Conservation (phyloP, 1,139 yeast species). For the Scheffersomyces cryptocercus region DNA sequence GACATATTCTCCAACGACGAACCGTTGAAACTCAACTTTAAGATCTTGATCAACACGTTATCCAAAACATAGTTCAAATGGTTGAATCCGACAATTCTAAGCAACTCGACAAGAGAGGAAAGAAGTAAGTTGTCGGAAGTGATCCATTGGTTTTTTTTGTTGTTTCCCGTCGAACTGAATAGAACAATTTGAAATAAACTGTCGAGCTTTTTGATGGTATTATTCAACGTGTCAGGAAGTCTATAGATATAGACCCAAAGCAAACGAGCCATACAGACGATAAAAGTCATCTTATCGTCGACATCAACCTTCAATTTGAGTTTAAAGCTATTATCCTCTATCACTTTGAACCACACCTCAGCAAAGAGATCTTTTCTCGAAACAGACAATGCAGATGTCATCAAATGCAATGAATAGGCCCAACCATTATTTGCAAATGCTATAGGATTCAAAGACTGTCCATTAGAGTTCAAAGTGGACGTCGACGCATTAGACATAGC, state of each 20-base stretch:
- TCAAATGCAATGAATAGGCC: slow-evolving; percentile 69
- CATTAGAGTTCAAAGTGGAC: slow-evolving; percentile 2
- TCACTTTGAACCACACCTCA: slow-evolving; percentile 68
- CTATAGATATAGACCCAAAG: slow-evolving; percentile 90
- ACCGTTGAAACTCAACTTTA: slow-evolving; percentile 59
- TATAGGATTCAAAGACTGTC: not conserved
- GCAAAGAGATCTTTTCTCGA: slow-evolving; percentile 78
- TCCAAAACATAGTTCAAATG: slow-evolving; percentile 81
- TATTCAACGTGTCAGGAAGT: slow-evolving; percentile 83
- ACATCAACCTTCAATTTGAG: slow-evolving; percentile 43
- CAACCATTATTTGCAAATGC: slow-evolving; percentile 49
- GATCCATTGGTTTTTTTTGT: slow-evolving; percentile 73
- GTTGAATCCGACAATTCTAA: slow-evolving; percentile 75
- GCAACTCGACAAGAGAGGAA: slow-evolving; percentile 66
- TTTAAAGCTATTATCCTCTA: slow-evolving; percentile 51
- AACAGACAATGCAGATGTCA: slow-evolving; percentile 76
- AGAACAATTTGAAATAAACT: slow-evolving; percentile 57
- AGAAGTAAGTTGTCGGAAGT: slow-evolving; percentile 61
- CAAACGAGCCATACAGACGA: slow-evolving; percentile 69
- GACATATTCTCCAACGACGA: slow-evolving; percentile 57
- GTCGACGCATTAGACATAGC: not conserved
- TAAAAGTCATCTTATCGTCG: slow-evolving; percentile 63
- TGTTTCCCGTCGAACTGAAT: slow-evolving; percentile 40
- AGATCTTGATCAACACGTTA: slow-evolving; percentile 64
- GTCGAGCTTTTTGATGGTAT: slow-evolving; percentile 63